phyloP scores from a whole-genome alignment of 768 basidiomycete species.

The Leccinum rimulosum region DNA sequence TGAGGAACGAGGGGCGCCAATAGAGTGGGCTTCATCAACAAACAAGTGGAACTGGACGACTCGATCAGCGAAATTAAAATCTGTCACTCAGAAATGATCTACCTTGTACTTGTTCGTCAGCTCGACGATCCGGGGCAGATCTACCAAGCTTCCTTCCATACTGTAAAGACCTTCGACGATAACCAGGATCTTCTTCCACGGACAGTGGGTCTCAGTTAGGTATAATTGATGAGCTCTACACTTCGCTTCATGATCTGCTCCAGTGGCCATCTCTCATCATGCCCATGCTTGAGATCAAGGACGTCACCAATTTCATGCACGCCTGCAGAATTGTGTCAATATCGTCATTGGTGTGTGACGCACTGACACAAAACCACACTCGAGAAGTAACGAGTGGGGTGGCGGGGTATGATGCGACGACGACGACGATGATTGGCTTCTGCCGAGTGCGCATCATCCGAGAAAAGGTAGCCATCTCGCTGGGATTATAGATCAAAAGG shows the following conservation, averaged over 20 bases:
- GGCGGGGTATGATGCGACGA: conserved; percentile 88
- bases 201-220: no score
- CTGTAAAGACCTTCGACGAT: no score
- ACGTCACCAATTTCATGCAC: conserved; percentile 87
- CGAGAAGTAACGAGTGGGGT: conserved; percentile 86
- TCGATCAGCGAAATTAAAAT: no score
- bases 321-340: conserved; percentile 85
- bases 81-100: no score
- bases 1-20: no score
- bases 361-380: conserved; percentile 91
- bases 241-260: conserved; percentile 72
- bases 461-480: conserved; percentile 91
- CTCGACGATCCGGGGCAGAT: no score
- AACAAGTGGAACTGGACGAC: no score
- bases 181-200: no score
- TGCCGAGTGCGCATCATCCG: conserved; percentile 77
- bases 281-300: conserved; percentile 85
- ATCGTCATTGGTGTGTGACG: conserved; percentile 96
- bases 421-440: conserved; percentile 84
- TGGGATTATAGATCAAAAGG: conserved; percentile 86
- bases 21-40: no score
- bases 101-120: no score
- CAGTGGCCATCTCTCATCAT: conserved; percentile 69
- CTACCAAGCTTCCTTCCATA: no score
- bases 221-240: conserved; percentile 62